Conservation (phyloP, 495 filamentous ascomycete species). For the Tuber brumale region DNA sequence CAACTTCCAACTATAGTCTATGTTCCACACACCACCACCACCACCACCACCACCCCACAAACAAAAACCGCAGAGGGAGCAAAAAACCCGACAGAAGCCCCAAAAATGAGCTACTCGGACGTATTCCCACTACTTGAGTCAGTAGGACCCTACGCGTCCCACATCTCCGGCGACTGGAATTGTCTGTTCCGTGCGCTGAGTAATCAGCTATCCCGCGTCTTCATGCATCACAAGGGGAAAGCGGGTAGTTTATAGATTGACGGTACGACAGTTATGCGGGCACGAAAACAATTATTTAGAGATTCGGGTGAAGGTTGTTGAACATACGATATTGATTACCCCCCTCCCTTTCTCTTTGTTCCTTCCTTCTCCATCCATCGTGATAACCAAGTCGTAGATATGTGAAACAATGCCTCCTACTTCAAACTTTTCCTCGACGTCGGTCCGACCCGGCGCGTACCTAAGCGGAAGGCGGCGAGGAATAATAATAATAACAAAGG, state of each 20-base stretch:
- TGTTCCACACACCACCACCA: neutral
- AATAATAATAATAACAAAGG: slow-evolving; percentile 15
- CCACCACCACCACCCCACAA: neutral
- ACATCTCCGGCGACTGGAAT: slow-evolving; percentile 56
- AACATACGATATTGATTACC: slow-evolving; percentile 45
- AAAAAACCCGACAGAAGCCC: too few species aligned
- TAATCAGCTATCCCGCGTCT: slow-evolving; percentile 51
- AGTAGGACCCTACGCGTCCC: slow-evolving; percentile 49
- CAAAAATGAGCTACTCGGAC: slow-evolving; percentile 29
- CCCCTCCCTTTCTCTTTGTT: neutral
- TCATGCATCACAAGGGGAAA: neutral
- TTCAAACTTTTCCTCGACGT: too few species aligned
- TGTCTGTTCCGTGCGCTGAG: slow-evolving; percentile 73
- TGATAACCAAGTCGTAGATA: slow-evolving; percentile 44
- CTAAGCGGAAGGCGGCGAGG: slow-evolving; percentile 51
- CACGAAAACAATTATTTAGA: slow-evolving; percentile 53
- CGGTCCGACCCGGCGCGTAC: slow-evolving; percentile 43
- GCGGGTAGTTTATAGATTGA: neutral
- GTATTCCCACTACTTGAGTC: slow-evolving; percentile 53
- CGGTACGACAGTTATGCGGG: slow-evolving; percentile 49
- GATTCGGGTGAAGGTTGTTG: slow-evolving; percentile 57
- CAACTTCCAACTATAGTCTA: neutral
- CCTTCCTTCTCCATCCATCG: slow-evolving; percentile 1
- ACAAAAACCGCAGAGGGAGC: neutral
- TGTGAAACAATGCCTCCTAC: too few species aligned